Evolutionary conservation across 331 rosid species (phyloP), one percentile per base, ranked within the genome.

Genomic region (Quercus tomentella): DNA sequence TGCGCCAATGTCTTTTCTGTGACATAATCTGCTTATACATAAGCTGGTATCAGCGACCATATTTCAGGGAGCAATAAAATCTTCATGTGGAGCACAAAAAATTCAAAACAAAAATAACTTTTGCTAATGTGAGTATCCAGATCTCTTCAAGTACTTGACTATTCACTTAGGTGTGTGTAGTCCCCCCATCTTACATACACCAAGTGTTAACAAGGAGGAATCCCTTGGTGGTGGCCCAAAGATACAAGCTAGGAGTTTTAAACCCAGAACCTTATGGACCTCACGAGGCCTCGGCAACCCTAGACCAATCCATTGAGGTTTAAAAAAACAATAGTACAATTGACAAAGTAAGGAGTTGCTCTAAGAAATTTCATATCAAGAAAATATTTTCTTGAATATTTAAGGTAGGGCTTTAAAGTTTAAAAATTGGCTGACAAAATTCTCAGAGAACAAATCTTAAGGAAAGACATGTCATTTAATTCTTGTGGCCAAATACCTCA

Each of bases 1-100:
- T 85, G 51, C 86, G 83, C 86, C 85, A 88, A 28, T 85, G 66
- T 70, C 85, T 75, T 74, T 83, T 83, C 83, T 83, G 86, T 14
- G 85, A 79, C 41, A 67, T 71, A 79, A 72, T 88, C 91, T 88
- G 86, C 56, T 77, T 62, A 63, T n/a, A 57, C 8, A 33, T 11
- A 65, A 45, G 67, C 61, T 72, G 73, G 41, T 45, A 69, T 79
- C 55, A 70, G 72, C 22, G 77, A 8, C 26, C 54, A 45, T 30
- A 23, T 56, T 80, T 65, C 56, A 30, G 37, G 14, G n/a, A 62
- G 37, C 37, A 58, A 62, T 22, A 26, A 33, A n/a, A 31, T 45
- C 52, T 67, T 67, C 26, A 17, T 6, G 25, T 20, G 21, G 33
- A 26, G 23, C 49, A 37, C 54, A 20, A 23, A 41, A 45, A 58